phyloP scores from a whole-genome alignment of 441 rosid genomes.

The Eruca vesicaria region DNA sequence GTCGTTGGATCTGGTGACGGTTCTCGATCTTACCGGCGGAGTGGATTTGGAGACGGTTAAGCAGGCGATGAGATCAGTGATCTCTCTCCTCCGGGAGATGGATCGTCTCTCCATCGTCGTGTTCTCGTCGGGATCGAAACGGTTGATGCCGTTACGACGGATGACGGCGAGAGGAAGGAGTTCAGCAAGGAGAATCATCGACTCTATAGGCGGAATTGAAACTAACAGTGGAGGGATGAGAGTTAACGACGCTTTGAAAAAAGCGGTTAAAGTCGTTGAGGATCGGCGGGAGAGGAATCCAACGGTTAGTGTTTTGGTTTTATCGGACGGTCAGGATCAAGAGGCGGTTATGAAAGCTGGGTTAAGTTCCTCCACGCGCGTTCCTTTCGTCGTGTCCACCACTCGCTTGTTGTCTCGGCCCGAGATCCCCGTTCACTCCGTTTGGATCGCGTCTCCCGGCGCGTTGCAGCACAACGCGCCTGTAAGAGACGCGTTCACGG shows the following conservation, averaged over 20 bases:
- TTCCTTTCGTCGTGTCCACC: constrained; percentile 45
- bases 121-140: constrained; percentile 70
- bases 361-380: constrained; percentile 36
- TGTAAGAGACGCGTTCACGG: constrained; percentile 48
- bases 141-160: constrained; percentile 61
- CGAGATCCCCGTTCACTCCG: constrained; percentile 60
- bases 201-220: constrained; percentile 46
- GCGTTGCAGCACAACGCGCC: constrained; percentile 43
- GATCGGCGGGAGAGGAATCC: constrained; percentile 84
- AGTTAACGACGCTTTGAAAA: constrained; percentile 72
- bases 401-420: constrained; percentile 46
- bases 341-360: constrained; percentile 32
- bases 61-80: constrained; percentile 57
- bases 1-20: constrained; percentile 73
- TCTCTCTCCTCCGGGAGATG: constrained; percentile 60
- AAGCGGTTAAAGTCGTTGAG: constrained; percentile 85
- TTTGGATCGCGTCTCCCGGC: constrained; percentile 38
- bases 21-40: constrained; percentile 61
- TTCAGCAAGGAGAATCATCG: constrained; percentile 62
- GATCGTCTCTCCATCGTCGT: constrained; percentile 86
- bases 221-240: constrained; percentile 51
- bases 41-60: constrained; percentile 53
- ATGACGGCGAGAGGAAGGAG: constrained; percentile 76
- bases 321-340: constrained; percentile 52
- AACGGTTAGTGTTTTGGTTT: constrained; percentile 50